Evolutionary conservation across 139 green algal species (phyloP), one percentile per base, ranked within the genome.

Genomic region (Penium margaritaceum): DNA sequence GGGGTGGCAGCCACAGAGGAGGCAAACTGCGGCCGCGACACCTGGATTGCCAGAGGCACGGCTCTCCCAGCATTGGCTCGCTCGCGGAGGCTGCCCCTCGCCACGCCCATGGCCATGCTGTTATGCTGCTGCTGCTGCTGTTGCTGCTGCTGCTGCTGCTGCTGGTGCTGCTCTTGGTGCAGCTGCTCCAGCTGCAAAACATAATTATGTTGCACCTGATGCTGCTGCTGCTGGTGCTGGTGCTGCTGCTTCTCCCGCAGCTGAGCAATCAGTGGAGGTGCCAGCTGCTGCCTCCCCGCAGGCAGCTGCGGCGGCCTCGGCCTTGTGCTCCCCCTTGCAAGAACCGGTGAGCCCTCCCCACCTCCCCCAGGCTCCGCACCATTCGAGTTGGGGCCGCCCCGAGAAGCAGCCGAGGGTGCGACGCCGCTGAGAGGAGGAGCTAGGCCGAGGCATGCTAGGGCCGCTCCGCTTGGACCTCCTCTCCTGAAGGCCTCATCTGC

Each of bases 241-340:
- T 60, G 51, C 51, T 24, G 51, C 51, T 60, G 24, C 51, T 60
- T 60, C 51, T 33, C 51, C 30, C 51, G 29, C 51, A 60, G 14
- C 12, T n/a, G 24, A 60, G 51, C 51, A 0, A 60, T 24, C 17
- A 60, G 19, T 5, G 51, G 51, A 24, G 51, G 30, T 0, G 51
- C 30, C 1, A 33, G 30, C 51, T 60, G 51, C 51, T 60, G 51
- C 51, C 30, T 60, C 15, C 51, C 51, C 51, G 30, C 51, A 24
- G 51, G 51, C 51, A 60, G 51, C 51, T 60, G 51, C 21, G 51
- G 51, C 51, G 51, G 51, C 51, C 51, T n/a, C 51, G 51, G 51
- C 24, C 51, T 60, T n/a, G n/a, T n/a, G n/a, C n/a, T n/a, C n/a
- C n/a, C n/a, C n/a, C n/a, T n/a, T n/a, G n/a, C n/a, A n/a, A n/a